Percentiles rank a stretch among this genome's conserved stretches.
Conservation (phyloP, 2,329 filamentous ascomycete genomes). For the Cladosporium colombiae region DNA sequence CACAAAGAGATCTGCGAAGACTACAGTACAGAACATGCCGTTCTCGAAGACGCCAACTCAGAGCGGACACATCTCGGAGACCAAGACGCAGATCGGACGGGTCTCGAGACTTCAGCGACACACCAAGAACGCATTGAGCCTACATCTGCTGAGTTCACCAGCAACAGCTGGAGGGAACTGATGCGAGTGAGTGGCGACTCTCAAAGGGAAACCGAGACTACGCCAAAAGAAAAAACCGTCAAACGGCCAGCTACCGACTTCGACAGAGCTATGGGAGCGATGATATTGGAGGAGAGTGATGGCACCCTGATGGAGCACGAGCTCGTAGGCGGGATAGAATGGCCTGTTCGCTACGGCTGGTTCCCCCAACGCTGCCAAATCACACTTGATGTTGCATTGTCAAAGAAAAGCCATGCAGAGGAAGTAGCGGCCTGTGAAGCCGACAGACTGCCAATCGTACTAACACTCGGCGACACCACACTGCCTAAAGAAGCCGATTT, state of each 20-base stretch:
- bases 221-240: background rate
- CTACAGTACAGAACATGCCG: background rate
- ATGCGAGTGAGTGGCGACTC: background rate
- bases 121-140: background rate
- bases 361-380: background rate
- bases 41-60: background rate
- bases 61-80: background rate
- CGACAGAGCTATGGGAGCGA: background rate
- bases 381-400: background rate
- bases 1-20: background rate
- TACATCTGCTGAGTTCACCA: background rate
- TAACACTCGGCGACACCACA: background rate
- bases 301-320: background rate
- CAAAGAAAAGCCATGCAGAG: background rate
- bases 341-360: background rate
- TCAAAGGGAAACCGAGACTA: background rate
- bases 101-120: background rate
- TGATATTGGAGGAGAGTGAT: background rate
- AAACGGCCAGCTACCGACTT: background rate
- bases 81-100: background rate
- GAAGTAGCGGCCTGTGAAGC: background rate
- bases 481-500: too few relatives aligned
- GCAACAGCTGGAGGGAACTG: background rate
- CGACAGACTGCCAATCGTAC: too few relatives aligned
- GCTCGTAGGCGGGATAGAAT: background rate